Conservation (phyloP, 148 eudicot species). For the Pharnaceum exiguum region DNA sequence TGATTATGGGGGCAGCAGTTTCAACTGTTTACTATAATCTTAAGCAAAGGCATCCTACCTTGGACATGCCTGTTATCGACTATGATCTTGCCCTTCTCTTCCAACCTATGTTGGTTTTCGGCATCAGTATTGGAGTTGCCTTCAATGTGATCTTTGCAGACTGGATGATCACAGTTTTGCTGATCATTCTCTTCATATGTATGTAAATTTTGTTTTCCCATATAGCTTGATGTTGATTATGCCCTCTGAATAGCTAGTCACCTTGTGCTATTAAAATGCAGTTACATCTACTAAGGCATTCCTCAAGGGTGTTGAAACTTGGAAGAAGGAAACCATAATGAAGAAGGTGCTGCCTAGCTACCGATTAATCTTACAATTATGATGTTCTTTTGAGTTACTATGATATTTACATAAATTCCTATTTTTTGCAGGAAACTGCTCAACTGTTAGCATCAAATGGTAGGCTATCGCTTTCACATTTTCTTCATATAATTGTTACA, state of each 20-base stretch:
- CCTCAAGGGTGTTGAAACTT: conserved; percentile 59
- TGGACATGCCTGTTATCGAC: conserved; percentile 54
- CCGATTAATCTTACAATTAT: neutral
- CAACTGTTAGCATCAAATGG: conserved; percentile 29
- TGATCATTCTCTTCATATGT: conserved; percentile 56
- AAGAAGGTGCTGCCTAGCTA: conserved; percentile 35
- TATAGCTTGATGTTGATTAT: neutral
- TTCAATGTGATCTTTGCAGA: conserved; percentile 62
- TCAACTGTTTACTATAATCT: conserved; percentile 59
- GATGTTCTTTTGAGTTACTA: neutral
- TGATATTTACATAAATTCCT: conserved; percentile 3
- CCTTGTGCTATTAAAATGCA: conserved; percentile 15
- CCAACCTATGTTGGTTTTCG: conserved; percentile 61
- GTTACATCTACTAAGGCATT: conserved; percentile 56
- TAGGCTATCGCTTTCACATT: neutral
- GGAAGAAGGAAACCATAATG: conserved; percentile 68
- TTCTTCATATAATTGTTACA: too few relatives aligned
- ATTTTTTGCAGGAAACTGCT: conserved; percentile 38
- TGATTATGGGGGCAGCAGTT: conserved; percentile 63
- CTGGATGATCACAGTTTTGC: conserved; percentile 66
- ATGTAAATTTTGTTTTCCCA: neutral
- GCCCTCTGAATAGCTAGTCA: neutral
- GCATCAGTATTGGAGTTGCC: conserved; percentile 60
- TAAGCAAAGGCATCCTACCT: conserved; percentile 47
- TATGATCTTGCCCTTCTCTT: conserved; percentile 59